A percentile compares a stretch with the other conserved stretches of the same genome.
phyloP scores from a whole-genome alignment of 495 filamentous ascomycete genomes.

The Neurospora sp. region DNA sequence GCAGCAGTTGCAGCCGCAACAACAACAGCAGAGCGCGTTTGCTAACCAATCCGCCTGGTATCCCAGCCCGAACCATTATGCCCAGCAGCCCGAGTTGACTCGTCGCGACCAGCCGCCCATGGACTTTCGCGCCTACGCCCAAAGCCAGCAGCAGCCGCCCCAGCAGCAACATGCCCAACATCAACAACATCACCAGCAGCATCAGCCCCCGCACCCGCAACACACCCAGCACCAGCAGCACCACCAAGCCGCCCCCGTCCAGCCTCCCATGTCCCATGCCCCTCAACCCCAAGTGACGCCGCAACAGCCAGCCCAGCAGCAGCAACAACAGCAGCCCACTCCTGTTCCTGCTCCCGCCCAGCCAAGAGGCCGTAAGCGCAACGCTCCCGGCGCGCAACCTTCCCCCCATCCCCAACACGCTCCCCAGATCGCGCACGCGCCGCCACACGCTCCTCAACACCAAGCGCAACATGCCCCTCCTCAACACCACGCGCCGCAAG shows the following conservation, averaged over 20 bases:
- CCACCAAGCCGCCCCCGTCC: slow-evolving; percentile 30
- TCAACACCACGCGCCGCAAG: slow-evolving; percentile 15
- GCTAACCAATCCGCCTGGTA: slow-evolving; percentile 25
- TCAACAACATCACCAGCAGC: slow-evolving; percentile 22
- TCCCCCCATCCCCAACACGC: slow-evolving; percentile 12
- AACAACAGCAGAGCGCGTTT: slow-evolving; percentile 13
- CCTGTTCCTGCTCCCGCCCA: slow-evolving; percentile 23
- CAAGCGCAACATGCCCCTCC: slow-evolving; percentile 5
- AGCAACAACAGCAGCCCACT: slow-evolving; percentile 33
- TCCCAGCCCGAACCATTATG: slow-evolving; percentile 20
- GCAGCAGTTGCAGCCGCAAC: slow-evolving; percentile 7
- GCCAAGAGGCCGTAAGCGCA: slow-evolving; percentile 17
- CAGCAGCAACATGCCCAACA: slow-evolving; percentile 23
- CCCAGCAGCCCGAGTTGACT: slow-evolving; percentile 32
- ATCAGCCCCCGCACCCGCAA: slow-evolving; percentile 12
- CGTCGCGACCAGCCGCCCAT: slow-evolving; percentile 27
- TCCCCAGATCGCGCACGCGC: slow-evolving; percentile 4
- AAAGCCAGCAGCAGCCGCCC: slow-evolving; percentile 22
- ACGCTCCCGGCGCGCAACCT: slow-evolving; percentile 17
- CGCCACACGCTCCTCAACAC: slow-evolving; percentile 12
- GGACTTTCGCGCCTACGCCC: slow-evolving; percentile 19
- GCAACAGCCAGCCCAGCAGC: slow-evolving; percentile 24
- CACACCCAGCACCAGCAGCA: slow-evolving; percentile 21
- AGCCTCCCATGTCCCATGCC: slow-evolving; percentile 29
- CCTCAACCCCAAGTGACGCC: slow-evolving; percentile 19